Evolutionary conservation across 129 eudicot species (phyloP).

Genomic region (Flaveria ramosissima): DNA sequence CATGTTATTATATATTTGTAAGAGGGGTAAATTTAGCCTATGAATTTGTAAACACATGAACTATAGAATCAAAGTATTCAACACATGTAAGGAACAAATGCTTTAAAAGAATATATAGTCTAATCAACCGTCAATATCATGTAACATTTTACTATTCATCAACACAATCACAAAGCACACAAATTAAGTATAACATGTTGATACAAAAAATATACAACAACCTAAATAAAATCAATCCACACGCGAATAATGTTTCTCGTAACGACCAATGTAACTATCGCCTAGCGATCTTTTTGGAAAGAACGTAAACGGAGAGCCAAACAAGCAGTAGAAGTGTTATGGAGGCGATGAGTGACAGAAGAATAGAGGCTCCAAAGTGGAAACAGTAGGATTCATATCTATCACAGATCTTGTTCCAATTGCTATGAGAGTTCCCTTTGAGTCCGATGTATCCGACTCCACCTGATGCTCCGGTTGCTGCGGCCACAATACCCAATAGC

Average conservation of each 20-base stretch:
- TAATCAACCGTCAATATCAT: neutral
- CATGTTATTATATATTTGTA: no score
- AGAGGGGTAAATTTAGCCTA: no score
- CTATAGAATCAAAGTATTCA: no score
- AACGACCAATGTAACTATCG: conserved; percentile 2
- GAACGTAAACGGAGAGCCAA: conserved; percentile 48
- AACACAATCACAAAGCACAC: neutral
- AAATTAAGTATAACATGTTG: neutral
- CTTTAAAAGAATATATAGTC: no score
- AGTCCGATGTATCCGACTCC: conserved; percentile 70
- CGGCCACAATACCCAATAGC: conserved; percentile 68
- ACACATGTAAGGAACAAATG: no score
- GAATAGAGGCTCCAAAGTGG: conserved; percentile 49
- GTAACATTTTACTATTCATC: neutral
- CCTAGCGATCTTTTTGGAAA: conserved; percentile 49
- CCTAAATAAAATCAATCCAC: neutral
- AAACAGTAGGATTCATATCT: conserved; percentile 48
- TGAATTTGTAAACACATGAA: no score
- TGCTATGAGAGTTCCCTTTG: conserved; percentile 62
- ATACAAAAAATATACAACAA: neutral
- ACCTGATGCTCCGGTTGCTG: conserved; percentile 77
- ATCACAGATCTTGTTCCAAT: conserved; percentile 60
- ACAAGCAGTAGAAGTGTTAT: conserved; percentile 59
- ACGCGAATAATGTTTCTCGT: neutral
- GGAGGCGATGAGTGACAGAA: conserved; percentile 48